These are phyloP conservation scores for Stachybotrys elegans DNA, from an alignment of 2,329 filamentous ascomycete species.

Conservation along the genomic window DNA sequence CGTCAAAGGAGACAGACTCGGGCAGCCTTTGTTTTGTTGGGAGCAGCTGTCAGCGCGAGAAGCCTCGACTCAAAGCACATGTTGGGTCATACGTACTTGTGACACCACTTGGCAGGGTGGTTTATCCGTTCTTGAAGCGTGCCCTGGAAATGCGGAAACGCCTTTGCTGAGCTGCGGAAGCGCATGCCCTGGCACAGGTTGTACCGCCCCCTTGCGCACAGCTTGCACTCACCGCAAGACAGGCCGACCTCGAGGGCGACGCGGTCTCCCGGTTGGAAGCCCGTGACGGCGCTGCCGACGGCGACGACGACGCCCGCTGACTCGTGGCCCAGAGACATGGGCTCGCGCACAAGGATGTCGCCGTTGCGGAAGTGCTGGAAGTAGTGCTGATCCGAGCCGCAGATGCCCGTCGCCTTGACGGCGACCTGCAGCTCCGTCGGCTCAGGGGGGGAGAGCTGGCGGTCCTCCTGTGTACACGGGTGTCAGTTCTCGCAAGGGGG, in stretches of 20 bases:
- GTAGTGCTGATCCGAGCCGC: conserved; percentile 4
- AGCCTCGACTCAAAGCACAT: too few relatives aligned
- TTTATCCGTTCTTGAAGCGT: conserved; percentile 1
- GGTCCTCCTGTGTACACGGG: neutral
- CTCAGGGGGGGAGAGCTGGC: neutral
- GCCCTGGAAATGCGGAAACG: conserved; percentile 2
- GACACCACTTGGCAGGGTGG: conserved; percentile 2
- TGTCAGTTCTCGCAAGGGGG: neutral
- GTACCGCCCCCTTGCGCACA: neutral
- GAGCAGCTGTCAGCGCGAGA: too few relatives aligned
- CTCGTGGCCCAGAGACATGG: conserved; percentile 18
- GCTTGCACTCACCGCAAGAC: neutral
- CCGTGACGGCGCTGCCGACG: neutral
- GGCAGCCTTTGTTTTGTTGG: conserved; percentile 1
- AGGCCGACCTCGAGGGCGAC: conserved; percentile 1
- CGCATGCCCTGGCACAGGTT: conserved; percentile 1
- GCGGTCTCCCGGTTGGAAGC: neutral
- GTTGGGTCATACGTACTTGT: conserved; percentile 1
- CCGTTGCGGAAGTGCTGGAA: conserved; percentile 34
- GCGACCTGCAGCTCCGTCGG: neutral
- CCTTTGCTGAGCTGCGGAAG: conserved; percentile 1
- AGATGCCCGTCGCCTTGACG: neutral
- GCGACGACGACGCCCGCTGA: neutral
- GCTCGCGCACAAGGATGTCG: conserved; percentile 49
- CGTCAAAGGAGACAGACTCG: neutral